Conservation (phyloP, 2,329 filamentous ascomycete genomes). For the Paraconiothyrium sp. region DNA sequence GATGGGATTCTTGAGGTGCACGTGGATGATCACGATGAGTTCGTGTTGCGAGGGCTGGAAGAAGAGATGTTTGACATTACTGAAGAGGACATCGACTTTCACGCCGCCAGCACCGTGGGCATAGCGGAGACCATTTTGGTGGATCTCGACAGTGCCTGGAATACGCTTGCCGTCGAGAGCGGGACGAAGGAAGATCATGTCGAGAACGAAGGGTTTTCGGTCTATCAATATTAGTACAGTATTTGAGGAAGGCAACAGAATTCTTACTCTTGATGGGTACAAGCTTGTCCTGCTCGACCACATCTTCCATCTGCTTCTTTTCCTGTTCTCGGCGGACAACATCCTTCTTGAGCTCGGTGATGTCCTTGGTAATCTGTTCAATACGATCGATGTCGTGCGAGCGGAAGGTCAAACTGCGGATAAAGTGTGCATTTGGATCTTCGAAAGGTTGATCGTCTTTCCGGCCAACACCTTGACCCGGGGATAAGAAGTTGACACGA, state of each 20-base stretch:
- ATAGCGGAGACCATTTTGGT: conserved; percentile 98
- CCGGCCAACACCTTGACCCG: conserved; percentile 93
- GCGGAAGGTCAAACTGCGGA: conserved; percentile 92
- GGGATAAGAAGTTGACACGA: conserved; percentile 96
- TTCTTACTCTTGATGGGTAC: conserved; percentile 86
- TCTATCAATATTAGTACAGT: conserved; percentile 61
- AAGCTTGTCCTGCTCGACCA: conserved; percentile 98
- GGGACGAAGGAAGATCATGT: conserved; percentile 94
- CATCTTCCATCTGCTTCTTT: conserved; percentile 99
- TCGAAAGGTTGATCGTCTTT: conserved; percentile 99
- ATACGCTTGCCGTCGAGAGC: conserved; percentile 97
- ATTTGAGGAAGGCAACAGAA: neutral
- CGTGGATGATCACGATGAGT: conserved; percentile 96
- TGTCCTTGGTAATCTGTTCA: conserved; percentile 89
- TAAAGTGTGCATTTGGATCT: conserved; percentile 93
- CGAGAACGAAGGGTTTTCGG: conserved; percentile 86
- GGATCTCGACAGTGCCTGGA: conserved; percentile 94
- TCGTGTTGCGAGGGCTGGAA: conserved; percentile 98
- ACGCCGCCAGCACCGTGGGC: conserved; percentile 79
- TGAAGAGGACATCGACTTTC: conserved; percentile 92
- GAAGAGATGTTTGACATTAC: conserved; percentile 98
- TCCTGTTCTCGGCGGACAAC: conserved; percentile 92
- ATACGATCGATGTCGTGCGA: conserved; percentile 90
- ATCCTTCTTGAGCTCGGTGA: conserved; percentile 95
- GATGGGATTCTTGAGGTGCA: conserved; percentile 97